A percentile compares a stretch with the other conserved stretches of the same genome.
Evolutionary conservation across 768 basidiomycete species (phyloP).

Genomic region (Coprinopsis marcescibilis): DNA sequence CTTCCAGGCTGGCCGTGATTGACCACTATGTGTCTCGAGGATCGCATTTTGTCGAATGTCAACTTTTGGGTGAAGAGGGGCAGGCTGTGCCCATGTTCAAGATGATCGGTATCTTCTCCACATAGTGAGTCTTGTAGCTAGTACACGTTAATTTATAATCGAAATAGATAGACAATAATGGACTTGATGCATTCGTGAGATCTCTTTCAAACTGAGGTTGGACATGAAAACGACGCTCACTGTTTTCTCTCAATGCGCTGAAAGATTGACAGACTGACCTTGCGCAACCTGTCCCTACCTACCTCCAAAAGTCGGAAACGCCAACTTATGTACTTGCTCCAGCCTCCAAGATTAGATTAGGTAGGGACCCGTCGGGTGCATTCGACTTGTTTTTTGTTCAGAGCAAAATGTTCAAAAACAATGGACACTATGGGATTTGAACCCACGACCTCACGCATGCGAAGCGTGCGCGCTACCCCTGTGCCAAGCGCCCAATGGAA

Average conservation of each 20-base stretch:
- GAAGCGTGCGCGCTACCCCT: conserved; percentile 61
- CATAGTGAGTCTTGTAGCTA: conserved; percentile 32
- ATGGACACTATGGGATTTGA: conserved; percentile 50
- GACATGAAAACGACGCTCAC: no score
- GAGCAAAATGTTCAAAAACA: no score
- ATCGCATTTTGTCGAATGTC: conserved; percentile 91
- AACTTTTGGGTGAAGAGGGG: conserved; percentile 84
- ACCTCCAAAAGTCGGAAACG: no score
- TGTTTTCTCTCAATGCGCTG: no score
- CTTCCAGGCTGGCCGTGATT: conserved; percentile 69
- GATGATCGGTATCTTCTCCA: conserved; percentile 85
- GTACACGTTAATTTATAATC: background rate
- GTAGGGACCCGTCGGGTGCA: no score
- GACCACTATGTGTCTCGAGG: conserved; percentile 83
- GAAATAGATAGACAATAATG: background rate
- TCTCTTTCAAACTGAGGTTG: background rate
- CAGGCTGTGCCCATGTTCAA: conserved; percentile 76
- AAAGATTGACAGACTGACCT: no score
- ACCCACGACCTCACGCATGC: conserved; percentile 59
- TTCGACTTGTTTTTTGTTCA: no score
- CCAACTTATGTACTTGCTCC: no score
- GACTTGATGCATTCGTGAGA: background rate
- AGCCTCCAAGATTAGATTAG: no score
- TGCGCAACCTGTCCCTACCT: no score
- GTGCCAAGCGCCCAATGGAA: conserved; percentile 57